Evolutionary conservation across 1,139 yeast species (phyloP), one percentile per base, ranked within the genome.

Genomic region (Yamadazyma siamensis): DNA sequence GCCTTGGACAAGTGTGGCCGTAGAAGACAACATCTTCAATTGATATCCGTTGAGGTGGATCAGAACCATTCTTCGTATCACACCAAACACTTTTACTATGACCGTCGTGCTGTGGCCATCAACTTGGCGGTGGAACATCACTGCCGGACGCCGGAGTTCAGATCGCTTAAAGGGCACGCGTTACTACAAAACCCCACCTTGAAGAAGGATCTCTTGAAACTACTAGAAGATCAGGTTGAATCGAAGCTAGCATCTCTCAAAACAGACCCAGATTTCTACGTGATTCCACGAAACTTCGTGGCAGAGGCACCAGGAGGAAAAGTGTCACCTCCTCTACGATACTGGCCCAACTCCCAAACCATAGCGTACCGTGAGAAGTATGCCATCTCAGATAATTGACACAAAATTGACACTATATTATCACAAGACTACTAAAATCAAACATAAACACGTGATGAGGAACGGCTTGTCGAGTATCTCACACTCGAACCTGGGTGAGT

Each of bases 1-100:
- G 95, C 97, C 0, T 65, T 91, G 13, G 97, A 89, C 52, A 91
- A 91, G 50, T 86, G 94, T 44, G 45, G 46, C 4, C 27, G 38
- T 14, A 29, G 38, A 14, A 31, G 47, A 17, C 31, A 33, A 14
- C 46, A 41, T 28, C 27, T 43, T 9, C 31, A 37, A 24, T 23
- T 39, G 4, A 12, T 37, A n/a, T 15, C 26, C 8, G 33, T 43
- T 2, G 28, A 27, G 4, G 36, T 35, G 3, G 35, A 35, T 24
- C 25, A 33, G 11, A 34, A 37, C 21, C 45, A 43, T 31, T 22
- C 30, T 4, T 38, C 44, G 6, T 34, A 13, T 16, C 23, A 28
- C 4, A 11, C 21, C 13, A 11, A 18, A 1, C 39, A 44, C 3
- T 48, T 76, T 25, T 55, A 54, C 41, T 61, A 61, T 45, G 77